phyloP scores from a whole-genome alignment of 1,139 yeast genomes.

The Blastobotrys aristatus region DNA sequence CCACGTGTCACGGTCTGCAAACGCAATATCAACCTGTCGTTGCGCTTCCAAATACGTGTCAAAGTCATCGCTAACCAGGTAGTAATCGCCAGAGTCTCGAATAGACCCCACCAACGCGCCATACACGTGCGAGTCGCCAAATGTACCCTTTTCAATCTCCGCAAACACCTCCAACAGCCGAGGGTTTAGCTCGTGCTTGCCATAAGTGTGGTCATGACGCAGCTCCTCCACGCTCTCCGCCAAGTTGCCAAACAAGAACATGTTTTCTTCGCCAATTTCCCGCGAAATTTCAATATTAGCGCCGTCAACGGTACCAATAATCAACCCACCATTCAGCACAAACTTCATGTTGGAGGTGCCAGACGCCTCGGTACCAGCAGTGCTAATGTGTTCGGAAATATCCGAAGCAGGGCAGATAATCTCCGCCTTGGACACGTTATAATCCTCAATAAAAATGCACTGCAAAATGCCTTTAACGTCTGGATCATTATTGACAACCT shows the following conservation, averaged over 20 bases:
- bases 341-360: slow-evolving; percentile 97
- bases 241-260: slow-evolving; percentile 85
- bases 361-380: slow-evolving; percentile 96
- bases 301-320: slow-evolving; percentile 95
- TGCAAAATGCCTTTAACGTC: slow-evolving; percentile 72
- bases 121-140: slow-evolving; percentile 70
- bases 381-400: slow-evolving; percentile 90
- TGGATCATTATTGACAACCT: slow-evolving; percentile 71
- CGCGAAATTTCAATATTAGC: slow-evolving; percentile 94
- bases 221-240: slow-evolving; percentile 85
- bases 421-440: slow-evolving; percentile 92
- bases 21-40: slow-evolving; percentile 66
- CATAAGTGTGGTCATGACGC: slow-evolving; percentile 66
- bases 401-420: slow-evolving; percentile 87
- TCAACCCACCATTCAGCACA: slow-evolving; percentile 88
- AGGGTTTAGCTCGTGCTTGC: slow-evolving; percentile 41
- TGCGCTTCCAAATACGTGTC: slow-evolving; percentile 83
- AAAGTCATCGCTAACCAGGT: slow-evolving; percentile 84
- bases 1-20: slow-evolving; percentile 66
- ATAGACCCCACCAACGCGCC: slow-evolving; percentile 64
- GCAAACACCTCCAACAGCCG: slow-evolving; percentile 58
- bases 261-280: slow-evolving; percentile 89
- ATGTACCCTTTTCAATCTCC: slow-evolving; percentile 63
- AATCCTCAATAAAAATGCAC: slow-evolving; percentile 86
- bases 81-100: slow-evolving; percentile 65